Conservation (phyloP, 768 basidiomycete species). For the Leccinum rimulosum region DNA sequence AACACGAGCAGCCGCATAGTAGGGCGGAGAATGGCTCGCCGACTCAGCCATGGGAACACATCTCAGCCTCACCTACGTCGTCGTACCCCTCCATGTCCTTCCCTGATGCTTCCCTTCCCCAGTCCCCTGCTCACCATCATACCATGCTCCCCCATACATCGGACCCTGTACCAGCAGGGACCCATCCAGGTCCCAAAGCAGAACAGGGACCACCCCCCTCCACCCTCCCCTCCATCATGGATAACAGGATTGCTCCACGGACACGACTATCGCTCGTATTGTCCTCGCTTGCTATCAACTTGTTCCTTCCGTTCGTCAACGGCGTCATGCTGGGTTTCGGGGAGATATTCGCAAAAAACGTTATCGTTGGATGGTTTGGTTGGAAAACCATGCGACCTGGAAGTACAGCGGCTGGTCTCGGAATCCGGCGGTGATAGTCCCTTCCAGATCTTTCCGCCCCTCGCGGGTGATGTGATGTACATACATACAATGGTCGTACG, state of each 20-base stretch:
- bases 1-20: constrained; percentile 1
- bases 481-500: constrained; percentile 33
- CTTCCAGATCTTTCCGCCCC: background rate
- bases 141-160: constrained; percentile 18
- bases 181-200: constrained; percentile 22
- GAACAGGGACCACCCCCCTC: constrained; percentile 33
- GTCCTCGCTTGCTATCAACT: constrained; percentile 78
- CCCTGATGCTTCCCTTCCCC: constrained; percentile 58
- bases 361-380: constrained; percentile 55
- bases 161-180: constrained; percentile 2
- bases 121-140: constrained; percentile 38
- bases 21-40: constrained; percentile 22
- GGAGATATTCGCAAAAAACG: constrained; percentile 84
- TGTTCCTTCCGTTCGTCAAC: constrained; percentile 85
- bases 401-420: constrained; percentile 23
- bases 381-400: constrained; percentile 34
- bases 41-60: constrained; percentile 72
- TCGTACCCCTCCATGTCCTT: constrained; percentile 83
- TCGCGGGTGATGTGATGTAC: constrained; percentile 1
- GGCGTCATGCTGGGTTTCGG: constrained; percentile 97
- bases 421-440: constrained; percentile 20
- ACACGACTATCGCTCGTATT: constrained; percentile 68
- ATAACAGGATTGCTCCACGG: constrained; percentile 59
- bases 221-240: constrained; percentile 69
- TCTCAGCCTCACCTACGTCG: constrained; percentile 53